Evolutionary conservation across 805 yeast genomes (phyloP), one percentile per base, ranked within the genome.

Genomic region (Saccharomycodes ludwigii): DNA sequence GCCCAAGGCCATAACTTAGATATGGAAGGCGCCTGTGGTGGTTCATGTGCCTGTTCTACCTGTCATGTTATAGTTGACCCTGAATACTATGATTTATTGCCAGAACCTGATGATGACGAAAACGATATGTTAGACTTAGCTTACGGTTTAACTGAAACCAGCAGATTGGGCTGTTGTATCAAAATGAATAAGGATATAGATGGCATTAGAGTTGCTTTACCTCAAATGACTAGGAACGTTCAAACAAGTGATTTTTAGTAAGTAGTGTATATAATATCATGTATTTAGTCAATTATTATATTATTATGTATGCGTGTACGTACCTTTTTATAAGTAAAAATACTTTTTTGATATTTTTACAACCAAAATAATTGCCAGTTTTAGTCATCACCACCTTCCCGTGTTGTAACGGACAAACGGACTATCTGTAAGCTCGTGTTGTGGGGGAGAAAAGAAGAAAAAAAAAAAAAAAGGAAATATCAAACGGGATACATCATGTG

Each of bases 11-110:
- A 86, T 50, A 79, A 86, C 46, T 57, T 91, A 36, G 98, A 91
- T 43, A 86, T 91, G 91, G 98, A 91, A 54, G 95, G 83, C 27
- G 98, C 98, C 0, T 91, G 98, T 58, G 98, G 98, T 15, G 98
- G 97, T 3, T 84, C 96, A 4, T 91, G 98, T 65, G 98, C 98
- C 1, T 91, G 98, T 54, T 85, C 96, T 4, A 91, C 98, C 0
- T 91, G 98, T 52, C 98, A 91, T 58, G 77, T 91, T 33, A 88
- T 91, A 31, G 85, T 91, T 24, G 98, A 91, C 52, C 97, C 98
- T 1, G 95, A 80, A 28, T 85, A 64, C 53, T 91, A 84, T 58
- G 98, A 91, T 50, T 70, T 62, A 30, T 71, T 91, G 41, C 94
- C 91, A 7, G 97, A 91, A 54, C 97, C 98, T 0, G 83, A 76